A percentile compares a stretch with the other conserved stretches of the same genome.
phyloP scores from a whole-genome alignment of 345 rosid species.

The Ceriops zippeliana region DNA sequence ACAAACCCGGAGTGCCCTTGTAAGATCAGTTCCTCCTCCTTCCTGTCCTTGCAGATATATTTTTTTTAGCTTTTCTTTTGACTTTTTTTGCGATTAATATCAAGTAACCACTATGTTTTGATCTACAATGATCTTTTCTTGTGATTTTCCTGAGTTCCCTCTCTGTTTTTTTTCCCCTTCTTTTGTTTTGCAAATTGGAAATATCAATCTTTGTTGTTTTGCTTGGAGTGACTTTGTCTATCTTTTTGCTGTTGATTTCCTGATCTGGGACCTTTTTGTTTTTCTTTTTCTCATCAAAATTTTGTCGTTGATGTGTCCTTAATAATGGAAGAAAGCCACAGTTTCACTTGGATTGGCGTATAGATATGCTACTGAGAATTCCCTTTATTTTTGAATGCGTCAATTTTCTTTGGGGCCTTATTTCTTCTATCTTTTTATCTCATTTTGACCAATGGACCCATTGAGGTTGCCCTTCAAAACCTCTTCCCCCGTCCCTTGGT shows the following conservation, averaged over 20 bases:
- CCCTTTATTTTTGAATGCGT: background rate
- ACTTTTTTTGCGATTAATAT: background rate
- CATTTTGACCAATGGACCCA: background rate
- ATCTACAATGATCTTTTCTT: background rate
- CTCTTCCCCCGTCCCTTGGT: background rate
- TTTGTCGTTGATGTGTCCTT: background rate
- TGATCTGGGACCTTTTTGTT: background rate
- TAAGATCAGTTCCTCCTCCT: conserved; percentile 27
- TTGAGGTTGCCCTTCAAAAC: background rate
- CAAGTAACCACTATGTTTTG: background rate
- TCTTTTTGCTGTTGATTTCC: background rate
- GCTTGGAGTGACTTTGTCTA: background rate
- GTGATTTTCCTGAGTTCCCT: background rate
- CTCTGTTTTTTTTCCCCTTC: background rate
- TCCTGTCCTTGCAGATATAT: too few species aligned
- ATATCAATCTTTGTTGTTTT: background rate
- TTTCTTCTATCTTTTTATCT: background rate
- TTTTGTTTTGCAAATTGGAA: background rate
- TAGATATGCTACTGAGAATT: background rate
- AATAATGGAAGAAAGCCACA: background rate
- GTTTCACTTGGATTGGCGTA: too few species aligned
- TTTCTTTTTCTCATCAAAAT: background rate
- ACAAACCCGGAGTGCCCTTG: conserved; percentile 83
- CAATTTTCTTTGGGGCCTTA: too few species aligned
- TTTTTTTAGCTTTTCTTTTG: background rate